These are phyloP conservation scores for Cordia subcordata DNA, from an alignment of 257 asterid genomes.

Conservation along the genomic window DNA sequence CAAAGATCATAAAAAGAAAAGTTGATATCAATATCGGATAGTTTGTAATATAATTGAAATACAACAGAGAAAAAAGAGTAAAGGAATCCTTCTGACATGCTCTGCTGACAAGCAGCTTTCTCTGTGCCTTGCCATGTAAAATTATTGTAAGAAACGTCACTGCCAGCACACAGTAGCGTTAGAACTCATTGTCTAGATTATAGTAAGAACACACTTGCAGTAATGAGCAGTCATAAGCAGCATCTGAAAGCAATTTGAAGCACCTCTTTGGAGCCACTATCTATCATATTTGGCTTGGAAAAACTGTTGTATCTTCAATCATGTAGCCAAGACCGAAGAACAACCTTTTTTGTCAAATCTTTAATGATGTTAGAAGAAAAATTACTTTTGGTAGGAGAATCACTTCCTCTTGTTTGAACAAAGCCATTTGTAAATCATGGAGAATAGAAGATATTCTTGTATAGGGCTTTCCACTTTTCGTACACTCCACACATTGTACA, in stretches of 20 bases:
- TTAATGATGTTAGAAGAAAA: no score
- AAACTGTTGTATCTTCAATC: no score
- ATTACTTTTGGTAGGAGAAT: no score
- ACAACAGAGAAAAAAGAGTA: constrained; percentile 4
- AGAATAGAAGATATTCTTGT: no score
- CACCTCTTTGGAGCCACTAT: no score
- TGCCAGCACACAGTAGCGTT: constrained; percentile 28
- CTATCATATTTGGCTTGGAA: no score
- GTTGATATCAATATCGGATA: constrained; percentile 3
- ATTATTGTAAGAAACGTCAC: constrained; percentile 88
- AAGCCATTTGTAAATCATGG: no score
- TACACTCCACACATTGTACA: no score
- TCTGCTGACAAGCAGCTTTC: constrained; percentile 55
- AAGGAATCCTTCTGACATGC: constrained; percentile 41
- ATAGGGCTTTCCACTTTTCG: no score
- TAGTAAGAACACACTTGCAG: neutral
- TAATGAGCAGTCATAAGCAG: constrained; percentile 4
- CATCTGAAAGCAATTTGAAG: neutral
- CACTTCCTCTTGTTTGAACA: no score
- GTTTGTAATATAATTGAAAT: neutral
- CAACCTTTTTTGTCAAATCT: no score
- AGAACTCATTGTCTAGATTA: constrained; percentile 17
- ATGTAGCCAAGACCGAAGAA: no score
- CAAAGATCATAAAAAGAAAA: constrained; percentile 1
- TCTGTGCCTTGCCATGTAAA: constrained; percentile 71